Percentiles rank a stretch among this genome's conserved stretches.
These are phyloP conservation scores for Sugiyamaella castrensis DNA, from an alignment of 1,139 yeast genomes.

Conservation along the genomic window DNA sequence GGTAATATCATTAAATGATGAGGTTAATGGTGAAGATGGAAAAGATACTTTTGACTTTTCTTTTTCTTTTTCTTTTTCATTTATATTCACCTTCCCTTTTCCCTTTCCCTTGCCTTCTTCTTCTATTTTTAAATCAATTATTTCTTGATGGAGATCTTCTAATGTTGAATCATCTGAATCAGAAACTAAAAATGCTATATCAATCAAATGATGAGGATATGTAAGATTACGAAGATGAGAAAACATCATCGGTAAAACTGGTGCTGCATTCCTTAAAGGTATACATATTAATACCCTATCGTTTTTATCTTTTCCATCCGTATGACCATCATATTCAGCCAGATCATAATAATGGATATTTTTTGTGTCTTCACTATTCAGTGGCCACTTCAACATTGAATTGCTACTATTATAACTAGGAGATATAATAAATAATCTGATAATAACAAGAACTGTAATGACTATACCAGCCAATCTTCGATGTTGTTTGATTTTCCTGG, in stretches of 20 bases:
- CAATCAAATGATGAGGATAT: conserved; percentile 63
- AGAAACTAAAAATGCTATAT: conserved; percentile 60
- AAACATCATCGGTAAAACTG: conserved; percentile 62
- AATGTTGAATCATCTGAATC: conserved; percentile 67
- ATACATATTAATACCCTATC: conserved; percentile 60
- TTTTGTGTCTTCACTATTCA: not conserved
- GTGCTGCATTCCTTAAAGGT: conserved; percentile 65
- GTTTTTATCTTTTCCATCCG: conserved; percentile 52
- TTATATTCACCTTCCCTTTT: not conserved
- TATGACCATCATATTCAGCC: conserved; percentile 45
- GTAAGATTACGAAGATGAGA: conserved; percentile 56
- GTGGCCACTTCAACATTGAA: no score
- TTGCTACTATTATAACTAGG: not conserved
- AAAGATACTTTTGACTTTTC: not conserved
- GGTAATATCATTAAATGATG: conserved; percentile 21
- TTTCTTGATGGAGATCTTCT: conserved; percentile 56
- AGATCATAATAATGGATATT: conserved; percentile 48
- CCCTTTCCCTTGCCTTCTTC: not conserved
- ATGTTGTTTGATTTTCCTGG: not conserved
- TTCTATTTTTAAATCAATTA: conserved; percentile 46
- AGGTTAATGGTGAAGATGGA: no score
- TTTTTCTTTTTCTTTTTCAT: no score
- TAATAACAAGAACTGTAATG: conserved; percentile 2
- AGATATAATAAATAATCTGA: not conserved
- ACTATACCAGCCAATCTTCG: conserved; percentile 1